Evolutionary conservation across 345 rosid species (phyloP).

Genomic region (Linum tenue): DNA sequence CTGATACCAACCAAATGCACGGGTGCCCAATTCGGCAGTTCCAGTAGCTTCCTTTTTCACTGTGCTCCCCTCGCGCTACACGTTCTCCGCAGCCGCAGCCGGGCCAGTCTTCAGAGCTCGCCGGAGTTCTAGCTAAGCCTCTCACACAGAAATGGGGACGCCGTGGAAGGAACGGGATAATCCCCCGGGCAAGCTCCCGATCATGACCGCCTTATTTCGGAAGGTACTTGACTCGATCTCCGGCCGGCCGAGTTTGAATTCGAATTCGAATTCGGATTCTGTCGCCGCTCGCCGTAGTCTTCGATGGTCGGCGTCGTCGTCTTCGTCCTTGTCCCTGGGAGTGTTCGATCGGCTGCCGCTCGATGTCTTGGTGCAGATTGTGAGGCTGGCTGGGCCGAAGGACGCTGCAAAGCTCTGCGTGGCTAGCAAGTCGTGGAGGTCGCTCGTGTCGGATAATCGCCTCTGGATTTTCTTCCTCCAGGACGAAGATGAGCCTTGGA

Average conservation of each 20-base stretch:
- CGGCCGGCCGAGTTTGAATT: conserved; percentile 12
- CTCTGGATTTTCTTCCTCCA: conserved; percentile 67
- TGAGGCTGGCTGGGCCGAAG: conserved; percentile 50
- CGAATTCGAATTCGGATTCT: conserved; percentile 5
- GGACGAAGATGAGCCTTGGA: conserved; percentile 32
- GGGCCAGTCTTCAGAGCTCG: not conserved
- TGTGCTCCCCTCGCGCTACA: no score
- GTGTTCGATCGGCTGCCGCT: conserved; percentile 48
- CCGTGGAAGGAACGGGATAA: not conserved
- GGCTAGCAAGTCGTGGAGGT: conserved; percentile 40
- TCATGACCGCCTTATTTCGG: conserved; percentile 33
- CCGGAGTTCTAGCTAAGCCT: not conserved
- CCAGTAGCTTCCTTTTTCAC: no score
- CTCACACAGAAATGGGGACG: not conserved
- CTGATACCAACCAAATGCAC: no score
- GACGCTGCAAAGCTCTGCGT: conserved; percentile 44
- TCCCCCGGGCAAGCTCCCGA: not conserved
- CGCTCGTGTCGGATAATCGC: conserved; percentile 41
- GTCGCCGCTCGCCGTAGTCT: conserved; percentile 5
- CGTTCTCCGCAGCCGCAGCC: no score
- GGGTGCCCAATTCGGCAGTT: no score
- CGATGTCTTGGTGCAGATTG: conserved; percentile 55
- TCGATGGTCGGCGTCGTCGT: conserved; percentile 21
- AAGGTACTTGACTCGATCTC: conserved; percentile 42
- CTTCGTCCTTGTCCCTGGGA: conserved; percentile 37